These are phyloP conservation scores for Penicillium sp. DNA, from an alignment of 2,329 filamentous ascomycete species.

Conservation along the genomic window DNA sequence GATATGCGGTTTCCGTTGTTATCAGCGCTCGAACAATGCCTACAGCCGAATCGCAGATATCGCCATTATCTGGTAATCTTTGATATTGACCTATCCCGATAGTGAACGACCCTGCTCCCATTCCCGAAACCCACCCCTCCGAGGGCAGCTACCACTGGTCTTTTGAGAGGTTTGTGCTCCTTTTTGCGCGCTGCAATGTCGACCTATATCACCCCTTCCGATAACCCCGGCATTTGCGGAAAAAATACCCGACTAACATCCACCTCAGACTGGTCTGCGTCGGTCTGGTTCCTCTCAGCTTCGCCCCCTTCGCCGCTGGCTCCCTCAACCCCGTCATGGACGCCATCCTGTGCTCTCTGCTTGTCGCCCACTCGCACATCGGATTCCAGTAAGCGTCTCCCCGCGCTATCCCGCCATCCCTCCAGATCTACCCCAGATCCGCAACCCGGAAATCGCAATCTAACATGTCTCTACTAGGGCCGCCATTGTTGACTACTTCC, in stretches of 20 bases:
- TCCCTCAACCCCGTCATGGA: conserved; percentile 83
- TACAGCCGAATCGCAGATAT: neutral
- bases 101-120: conserved; percentile 78
- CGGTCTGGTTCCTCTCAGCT: conserved; percentile 72
- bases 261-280: conserved; percentile 59
- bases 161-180: conserved; percentile 61
- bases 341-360: conserved; percentile 68
- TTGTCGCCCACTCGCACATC: conserved; percentile 90
- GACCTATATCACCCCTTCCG: neutral
- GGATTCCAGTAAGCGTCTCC: conserved; percentile 66
- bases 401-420: neutral
- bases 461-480: conserved; percentile 39
- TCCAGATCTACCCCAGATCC: neutral
- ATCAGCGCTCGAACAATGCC: neutral
- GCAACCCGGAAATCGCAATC: neutral
- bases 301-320: conserved; percentile 85
- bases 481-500: conserved; percentile 85
- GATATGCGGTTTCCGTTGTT: neutral
- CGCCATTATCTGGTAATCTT: neutral
- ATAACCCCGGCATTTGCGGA: neutral
- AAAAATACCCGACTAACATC: conserved; percentile 1
- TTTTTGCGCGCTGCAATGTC: neutral
- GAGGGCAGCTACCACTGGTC: conserved; percentile 99
- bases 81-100: conserved; percentile 13
- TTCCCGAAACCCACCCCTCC: conserved; percentile 62